Evolutionary conservation across 139 green algal genomes (phyloP).

Genomic region (Coelastrella sp.): DNA sequence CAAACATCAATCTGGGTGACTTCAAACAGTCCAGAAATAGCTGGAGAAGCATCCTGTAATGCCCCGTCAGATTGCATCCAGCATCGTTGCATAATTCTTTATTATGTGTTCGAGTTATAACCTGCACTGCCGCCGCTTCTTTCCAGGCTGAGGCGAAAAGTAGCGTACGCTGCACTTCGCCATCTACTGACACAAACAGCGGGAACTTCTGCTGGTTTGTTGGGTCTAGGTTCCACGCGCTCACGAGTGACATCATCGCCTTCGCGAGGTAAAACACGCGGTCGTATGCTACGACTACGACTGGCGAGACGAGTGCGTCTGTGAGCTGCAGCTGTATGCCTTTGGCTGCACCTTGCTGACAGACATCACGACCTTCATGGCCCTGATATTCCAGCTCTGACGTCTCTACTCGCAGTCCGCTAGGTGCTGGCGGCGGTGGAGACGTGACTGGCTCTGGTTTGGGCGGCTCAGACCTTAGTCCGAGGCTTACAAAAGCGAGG

Average conservation of each 20-base stretch:
- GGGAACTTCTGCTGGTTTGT: constrained; percentile 52
- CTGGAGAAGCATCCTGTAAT: constrained; percentile 40
- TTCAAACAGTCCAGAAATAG: constrained; percentile 13
- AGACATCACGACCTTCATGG: background rate
- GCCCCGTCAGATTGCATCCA: background rate
- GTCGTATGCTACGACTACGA: constrained; percentile 25
- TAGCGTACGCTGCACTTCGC: constrained; percentile 18
- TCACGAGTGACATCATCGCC: background rate
- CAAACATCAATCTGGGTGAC: constrained; percentile 13
- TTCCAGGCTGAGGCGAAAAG: background rate
- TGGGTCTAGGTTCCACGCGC: background rate
- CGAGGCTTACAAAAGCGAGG: background rate
- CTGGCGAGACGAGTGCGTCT: constrained; percentile 1
- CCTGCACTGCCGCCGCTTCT: background rate
- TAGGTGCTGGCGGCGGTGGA: background rate
- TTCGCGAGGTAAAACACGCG: background rate
- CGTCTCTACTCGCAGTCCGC: background rate
- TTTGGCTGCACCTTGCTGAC: background rate
- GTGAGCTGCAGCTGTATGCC: background rate
- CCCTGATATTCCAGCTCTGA: background rate
- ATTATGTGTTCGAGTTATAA: background rate
- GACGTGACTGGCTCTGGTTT: background rate
- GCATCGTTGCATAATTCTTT: background rate
- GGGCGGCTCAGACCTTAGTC: background rate
- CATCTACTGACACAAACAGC: constrained; percentile 70